Conservation (phyloP, 208 protist species). For the Angomonas deanei region DNA sequence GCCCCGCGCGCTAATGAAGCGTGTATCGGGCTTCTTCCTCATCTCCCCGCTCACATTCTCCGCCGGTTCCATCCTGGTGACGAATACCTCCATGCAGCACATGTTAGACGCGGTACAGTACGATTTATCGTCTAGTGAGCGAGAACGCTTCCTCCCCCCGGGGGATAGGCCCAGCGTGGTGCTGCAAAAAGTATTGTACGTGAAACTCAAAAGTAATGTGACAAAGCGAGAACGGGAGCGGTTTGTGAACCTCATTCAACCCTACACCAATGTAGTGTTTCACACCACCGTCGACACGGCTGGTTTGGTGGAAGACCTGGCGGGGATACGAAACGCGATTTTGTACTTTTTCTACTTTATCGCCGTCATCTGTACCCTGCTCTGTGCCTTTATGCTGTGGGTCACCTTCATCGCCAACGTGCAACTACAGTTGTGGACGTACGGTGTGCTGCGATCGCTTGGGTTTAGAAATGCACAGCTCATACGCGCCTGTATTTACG, state of each 20-base stretch:
- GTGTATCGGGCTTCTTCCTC: slow-evolving; percentile 78
- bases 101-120: slow-evolving; percentile 39
- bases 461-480: slow-evolving; percentile 84
- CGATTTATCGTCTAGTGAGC: slow-evolving; percentile 31
- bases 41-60: slow-evolving; percentile 43
- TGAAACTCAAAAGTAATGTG: slow-evolving; percentile 25
- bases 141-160: not conserved
- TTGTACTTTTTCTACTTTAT: slow-evolving; percentile 94
- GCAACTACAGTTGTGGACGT: slow-evolving; percentile 91
- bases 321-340: slow-evolving; percentile 58
- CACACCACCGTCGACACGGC: slow-evolving; percentile 43
- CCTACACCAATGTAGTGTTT: slow-evolving; percentile 43
- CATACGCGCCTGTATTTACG: slow-evolving; percentile 90
- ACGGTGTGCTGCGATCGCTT: slow-evolving; percentile 91
- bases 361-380: slow-evolving; percentile 72
- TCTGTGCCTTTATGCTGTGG: slow-evolving; percentile 95
- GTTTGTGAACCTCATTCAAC: slow-evolving; percentile 84
- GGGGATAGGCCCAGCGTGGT: not conserved
- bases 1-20: slow-evolving; percentile 68
- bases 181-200: slow-evolving; percentile 15
- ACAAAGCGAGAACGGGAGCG: slow-evolving; percentile 31
- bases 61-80: slow-evolving; percentile 59
- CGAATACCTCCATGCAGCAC: slow-evolving; percentile 35
- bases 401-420: slow-evolving; percentile 95
- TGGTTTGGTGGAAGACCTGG: slow-evolving; percentile 30